Conservation (phyloP, 2,329 filamentous ascomycete species). For the Cladosporium austrohemisphaericum region DNA sequence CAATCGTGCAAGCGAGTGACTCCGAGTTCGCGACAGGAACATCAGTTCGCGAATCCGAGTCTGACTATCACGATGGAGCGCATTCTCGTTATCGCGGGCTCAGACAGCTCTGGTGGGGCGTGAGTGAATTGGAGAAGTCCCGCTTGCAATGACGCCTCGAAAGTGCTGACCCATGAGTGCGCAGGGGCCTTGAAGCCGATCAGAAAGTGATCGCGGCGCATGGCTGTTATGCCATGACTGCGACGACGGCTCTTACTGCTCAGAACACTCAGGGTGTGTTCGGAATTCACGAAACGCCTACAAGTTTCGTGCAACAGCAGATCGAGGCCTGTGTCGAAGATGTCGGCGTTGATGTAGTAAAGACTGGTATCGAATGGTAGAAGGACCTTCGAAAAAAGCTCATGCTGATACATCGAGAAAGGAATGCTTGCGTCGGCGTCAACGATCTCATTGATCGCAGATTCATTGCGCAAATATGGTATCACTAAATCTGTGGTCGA, state of each 20-base stretch:
- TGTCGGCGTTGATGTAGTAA: conserved; percentile 83
- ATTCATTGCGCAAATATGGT: conserved; percentile 57
- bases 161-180: conserved; percentile 5
- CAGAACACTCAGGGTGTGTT: conserved; percentile 86
- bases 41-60: background rate
- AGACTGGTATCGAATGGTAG: conserved; percentile 61
- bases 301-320: conserved; percentile 75
- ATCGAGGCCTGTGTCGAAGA: conserved; percentile 82
- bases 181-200: conserved; percentile 87
- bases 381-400: background rate
- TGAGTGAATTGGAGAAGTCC: conserved; percentile 44
- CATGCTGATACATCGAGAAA: conserved; percentile 33
- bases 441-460: conserved; percentile 65
- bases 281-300: conserved; percentile 74
- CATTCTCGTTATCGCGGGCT: conserved; percentile 80
- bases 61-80: conserved; percentile 40
- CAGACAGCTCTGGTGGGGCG: conserved; percentile 89
- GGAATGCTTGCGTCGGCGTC: conserved; percentile 77
- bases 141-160: conserved; percentile 1
- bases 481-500: conserved; percentile 65
- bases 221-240: conserved; percentile 92
- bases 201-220: conserved; percentile 92
- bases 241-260: conserved; percentile 90
- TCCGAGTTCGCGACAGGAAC: background rate
- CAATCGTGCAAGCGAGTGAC: too few species aligned